Evolutionary conservation across 2,329 filamentous ascomycete genomes (phyloP), one percentile per base, ranked within the genome.

Genomic region (Exophiala lecanii-corni): DNA sequence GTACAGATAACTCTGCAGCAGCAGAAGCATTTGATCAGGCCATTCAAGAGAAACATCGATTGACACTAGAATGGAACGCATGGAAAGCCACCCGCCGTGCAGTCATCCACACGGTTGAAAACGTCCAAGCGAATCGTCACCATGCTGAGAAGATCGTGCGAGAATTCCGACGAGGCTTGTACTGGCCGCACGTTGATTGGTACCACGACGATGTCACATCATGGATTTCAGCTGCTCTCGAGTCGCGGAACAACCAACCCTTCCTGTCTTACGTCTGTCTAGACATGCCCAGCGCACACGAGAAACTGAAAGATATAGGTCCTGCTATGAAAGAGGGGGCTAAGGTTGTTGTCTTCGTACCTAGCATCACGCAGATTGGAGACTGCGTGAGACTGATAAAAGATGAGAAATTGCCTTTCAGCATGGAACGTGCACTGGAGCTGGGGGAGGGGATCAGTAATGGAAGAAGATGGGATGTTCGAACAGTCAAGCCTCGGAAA

Each of bases 321-420:
- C 62, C 62, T 1, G 77, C 80, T 10, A 63, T 92, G 40, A 76
- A 75, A 28, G 71, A 75, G 2, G 76, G 84, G 56, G 85, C 81
- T 0, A 67, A 76, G 6, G 67, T 91, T 21, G 70, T 84, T 10
- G 72, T 88, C 1, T 92, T 89, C 65, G 81, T 79, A 51, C 86
- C 86, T 0, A 86, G 80, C 55, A 79, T 92, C 45, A 89, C 85
- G 7, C 86, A 91, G 61, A 83, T 91, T 42, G 79, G 74, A 30
- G 74, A 80, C 4, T 84, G 82, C 45, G 68, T 82, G 19, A 65
- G 74, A 34, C 61, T 68, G 28, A 74, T 80, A 21, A 73, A 73
- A 44, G 64, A 72, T 19, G 66, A 76, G 9, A 64, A 62, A 2
- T 65, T 86, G 40, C 77, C 78, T 1, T 69, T 81, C 34, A 50